These are phyloP conservation scores for Eugenia klotzschiana DNA, from an alignment of 441 rosid species.

Conservation along the genomic window DNA sequence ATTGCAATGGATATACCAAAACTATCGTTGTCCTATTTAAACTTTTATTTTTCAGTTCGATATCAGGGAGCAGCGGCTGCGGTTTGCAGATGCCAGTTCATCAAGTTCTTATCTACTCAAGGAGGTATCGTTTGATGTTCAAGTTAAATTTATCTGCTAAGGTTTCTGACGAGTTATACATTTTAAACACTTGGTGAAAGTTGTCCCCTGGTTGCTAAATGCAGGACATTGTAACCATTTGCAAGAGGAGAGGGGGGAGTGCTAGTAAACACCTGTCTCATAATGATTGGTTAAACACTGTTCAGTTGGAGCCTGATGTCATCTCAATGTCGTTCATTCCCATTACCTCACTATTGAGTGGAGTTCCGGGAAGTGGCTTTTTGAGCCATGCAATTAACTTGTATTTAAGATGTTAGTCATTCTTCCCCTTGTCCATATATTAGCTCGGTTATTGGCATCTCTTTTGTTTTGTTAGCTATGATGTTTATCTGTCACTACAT, in stretches of 20 bases:
- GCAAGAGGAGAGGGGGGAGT: constrained; percentile 86
- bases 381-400: constrained; percentile 94
- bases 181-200: background rate
- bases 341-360: constrained; percentile 79
- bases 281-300: constrained; percentile 76
- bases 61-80: constrained; percentile 63
- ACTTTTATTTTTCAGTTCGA: constrained; percentile 47
- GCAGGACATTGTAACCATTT: constrained; percentile 60
- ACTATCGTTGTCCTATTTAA: constrained; percentile 7
- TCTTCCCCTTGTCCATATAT: background rate
- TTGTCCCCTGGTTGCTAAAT: background rate
- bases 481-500: background rate
- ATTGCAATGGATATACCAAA: background rate
- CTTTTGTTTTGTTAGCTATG: background rate
- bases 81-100: constrained; percentile 64
- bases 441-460: background rate
- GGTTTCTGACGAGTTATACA: background rate
- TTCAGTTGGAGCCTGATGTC: constrained; percentile 81
- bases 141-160: background rate
- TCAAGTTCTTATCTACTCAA: constrained; percentile 79
- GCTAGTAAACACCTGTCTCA: constrained; percentile 48
- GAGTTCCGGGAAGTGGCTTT: constrained; percentile 87
- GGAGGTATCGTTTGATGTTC: constrained; percentile 40
- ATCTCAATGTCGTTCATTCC: constrained; percentile 88
- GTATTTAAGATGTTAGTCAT: constrained; percentile 72